phyloP scores from a whole-genome alignment of 805 yeast species.

The Zygoascus bituminiphila region DNA sequence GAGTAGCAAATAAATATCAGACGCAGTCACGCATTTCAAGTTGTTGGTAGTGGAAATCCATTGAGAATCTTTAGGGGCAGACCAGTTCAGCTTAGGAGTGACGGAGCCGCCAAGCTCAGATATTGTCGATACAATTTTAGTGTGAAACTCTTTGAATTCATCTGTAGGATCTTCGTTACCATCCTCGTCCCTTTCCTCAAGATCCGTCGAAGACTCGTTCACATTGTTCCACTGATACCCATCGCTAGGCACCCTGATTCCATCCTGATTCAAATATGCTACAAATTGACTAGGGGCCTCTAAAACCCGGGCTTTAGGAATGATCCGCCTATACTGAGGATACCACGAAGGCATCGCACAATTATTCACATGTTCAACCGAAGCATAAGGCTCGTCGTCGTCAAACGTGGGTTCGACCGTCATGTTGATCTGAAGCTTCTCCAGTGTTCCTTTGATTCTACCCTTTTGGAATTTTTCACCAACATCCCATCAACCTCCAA shows the following conservation, averaged over 20 bases:
- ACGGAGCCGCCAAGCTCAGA: conserved; percentile 46
- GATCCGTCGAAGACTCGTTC: conserved; percentile 39
- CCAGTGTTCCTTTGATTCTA: background rate
- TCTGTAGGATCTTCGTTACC: conserved; percentile 40
- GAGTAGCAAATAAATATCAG: conserved; percentile 71
- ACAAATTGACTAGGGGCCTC: conserved; percentile 52
- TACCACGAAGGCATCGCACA: conserved; percentile 60
- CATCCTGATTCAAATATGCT: conserved; percentile 56
- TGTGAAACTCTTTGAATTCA: conserved; percentile 54
- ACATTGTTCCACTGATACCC: conserved; percentile 60
- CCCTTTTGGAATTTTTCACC: background rate
- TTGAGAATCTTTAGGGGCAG: conserved; percentile 88
- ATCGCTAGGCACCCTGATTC: conserved; percentile 52
- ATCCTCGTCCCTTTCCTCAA: conserved; percentile 19
- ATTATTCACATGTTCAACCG: conserved; percentile 35
- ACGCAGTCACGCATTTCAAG: conserved; percentile 57
- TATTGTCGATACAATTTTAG: conserved; percentile 40
- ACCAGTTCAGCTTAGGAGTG: conserved; percentile 92
- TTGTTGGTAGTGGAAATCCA: conserved; percentile 83
- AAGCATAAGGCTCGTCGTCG: conserved; percentile 11
- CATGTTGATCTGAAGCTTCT: background rate
- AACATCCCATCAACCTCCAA: background rate
- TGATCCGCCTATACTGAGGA: conserved; percentile 37
- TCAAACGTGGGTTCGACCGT: background rate
- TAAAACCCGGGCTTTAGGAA: conserved; percentile 47